These are phyloP conservation scores for Ichthyophthirius multifiliis DNA, from an alignment of 169 alveolate species.

Conservation along the genomic window DNA sequence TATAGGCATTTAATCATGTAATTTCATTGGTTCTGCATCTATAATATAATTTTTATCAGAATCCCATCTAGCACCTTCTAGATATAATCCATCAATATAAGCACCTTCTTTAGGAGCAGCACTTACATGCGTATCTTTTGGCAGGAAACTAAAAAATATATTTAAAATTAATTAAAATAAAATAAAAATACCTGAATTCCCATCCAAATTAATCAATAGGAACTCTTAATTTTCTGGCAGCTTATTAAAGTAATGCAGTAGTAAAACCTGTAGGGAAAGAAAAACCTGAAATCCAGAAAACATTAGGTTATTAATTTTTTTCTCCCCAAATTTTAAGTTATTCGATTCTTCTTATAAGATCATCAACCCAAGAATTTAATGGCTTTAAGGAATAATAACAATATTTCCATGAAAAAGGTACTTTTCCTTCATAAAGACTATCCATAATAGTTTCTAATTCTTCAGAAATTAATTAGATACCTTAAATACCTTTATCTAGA, in stretches of 20 bases:
- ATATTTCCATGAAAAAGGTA: constrained; percentile 88
- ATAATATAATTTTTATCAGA: constrained; percentile 76
- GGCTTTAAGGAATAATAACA: constrained; percentile 91
- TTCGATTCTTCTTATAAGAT: constrained; percentile 83
- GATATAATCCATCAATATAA: constrained; percentile 81
- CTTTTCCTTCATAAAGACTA: constrained; percentile 80
- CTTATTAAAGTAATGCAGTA: constrained; percentile 90
- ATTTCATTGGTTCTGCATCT: constrained; percentile 92
- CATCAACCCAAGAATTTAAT: constrained; percentile 89
- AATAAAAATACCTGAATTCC: constrained; percentile 1
- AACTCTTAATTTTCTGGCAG: constrained; percentile 78
- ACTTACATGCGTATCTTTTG: constrained; percentile 71
- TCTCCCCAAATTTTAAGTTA: constrained; percentile 89
- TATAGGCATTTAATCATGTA: constrained; percentile 87
- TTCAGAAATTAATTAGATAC: constrained; percentile 89
- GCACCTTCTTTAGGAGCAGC: constrained; percentile 92
- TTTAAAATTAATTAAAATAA: not conserved
- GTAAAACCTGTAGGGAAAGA: constrained; percentile 94
- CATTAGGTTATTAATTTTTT: constrained; percentile 78
- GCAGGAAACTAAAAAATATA: constrained; percentile 20
- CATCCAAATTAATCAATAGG: constrained; percentile 81
- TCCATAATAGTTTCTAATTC: constrained; percentile 88
- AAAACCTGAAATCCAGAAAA: constrained; percentile 92
- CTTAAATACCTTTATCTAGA: constrained; percentile 87
- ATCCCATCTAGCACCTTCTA: constrained; percentile 96